Evolutionary conservation across 2,329 filamentous ascomycete genomes (phyloP).

Genomic region (Gremmenia infestans): DNA sequence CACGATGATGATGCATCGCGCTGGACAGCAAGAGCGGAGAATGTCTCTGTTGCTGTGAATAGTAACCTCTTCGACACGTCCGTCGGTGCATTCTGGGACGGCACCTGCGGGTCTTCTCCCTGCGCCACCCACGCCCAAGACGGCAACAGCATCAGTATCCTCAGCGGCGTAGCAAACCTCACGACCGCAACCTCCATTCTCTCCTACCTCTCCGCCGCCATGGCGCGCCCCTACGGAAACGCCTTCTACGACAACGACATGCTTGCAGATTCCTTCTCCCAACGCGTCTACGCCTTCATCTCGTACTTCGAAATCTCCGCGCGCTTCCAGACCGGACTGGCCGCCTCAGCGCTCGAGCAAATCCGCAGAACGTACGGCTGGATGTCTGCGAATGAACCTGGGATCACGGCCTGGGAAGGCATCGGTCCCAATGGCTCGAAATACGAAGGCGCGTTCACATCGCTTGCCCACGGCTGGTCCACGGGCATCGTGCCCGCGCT

Average conservation of each 20-base stretch:
- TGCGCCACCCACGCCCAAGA: conserved; percentile 41
- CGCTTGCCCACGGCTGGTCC: conserved; percentile 47
- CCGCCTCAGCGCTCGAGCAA: conserved; percentile 39
- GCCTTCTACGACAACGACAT: conserved; percentile 46
- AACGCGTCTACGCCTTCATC: conserved; percentile 47
- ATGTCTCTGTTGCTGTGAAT: conserved; percentile 34
- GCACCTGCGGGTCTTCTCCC: conserved; percentile 24
- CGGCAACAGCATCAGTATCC: conserved; percentile 44
- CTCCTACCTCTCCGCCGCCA: conserved; percentile 35
- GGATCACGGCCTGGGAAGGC: conserved; percentile 47
- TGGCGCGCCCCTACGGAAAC: conserved; percentile 42
- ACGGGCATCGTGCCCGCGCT: conserved; percentile 46
- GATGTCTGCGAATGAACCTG: conserved; percentile 44
- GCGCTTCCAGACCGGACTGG: conserved; percentile 37
- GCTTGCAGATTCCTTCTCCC: conserved; percentile 35
- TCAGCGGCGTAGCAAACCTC: conserved; percentile 33
- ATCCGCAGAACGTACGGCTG: conserved; percentile 44
- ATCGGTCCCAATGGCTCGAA: conserved; percentile 39
- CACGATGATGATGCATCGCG: conserved; percentile 32
- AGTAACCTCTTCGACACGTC: conserved; percentile 35
- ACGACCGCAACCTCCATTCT: conserved; percentile 34
- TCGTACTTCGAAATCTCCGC: conserved; percentile 50
- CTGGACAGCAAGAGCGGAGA: conserved; percentile 37
- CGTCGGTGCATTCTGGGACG: conserved; percentile 43
- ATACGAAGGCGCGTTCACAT: conserved; percentile 44